Evolutionary conservation across 306 rosid species (phyloP), one percentile per base, ranked within the genome.

Genomic region (Prunus padus): DNA sequence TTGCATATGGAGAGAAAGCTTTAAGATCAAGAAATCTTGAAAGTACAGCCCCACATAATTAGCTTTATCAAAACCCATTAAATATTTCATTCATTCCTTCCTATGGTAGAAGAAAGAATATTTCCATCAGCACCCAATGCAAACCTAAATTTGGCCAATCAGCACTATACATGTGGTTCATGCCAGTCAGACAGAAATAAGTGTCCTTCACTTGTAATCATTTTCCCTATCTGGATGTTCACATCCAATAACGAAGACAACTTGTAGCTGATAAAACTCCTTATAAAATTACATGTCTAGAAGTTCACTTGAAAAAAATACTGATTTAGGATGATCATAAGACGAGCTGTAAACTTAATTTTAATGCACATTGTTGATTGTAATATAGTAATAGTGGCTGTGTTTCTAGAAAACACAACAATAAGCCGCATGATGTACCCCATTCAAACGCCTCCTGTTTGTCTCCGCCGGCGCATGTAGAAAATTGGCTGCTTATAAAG

Each of bases 321-420:
- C 2, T 0, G 20, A 28, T 6, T 0, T 57, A 0, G 3, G 18
- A 22, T 61, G 44, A 30, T 0, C 4, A 62, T 62, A 12, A 8
- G 11, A 8, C 0, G 13, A 62, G 13, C 2, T 8, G 6, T 30
- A 62, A 1, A 62, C 1, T 62, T 13, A 13, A 11, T 11, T 11
- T 5, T 12, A 11, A 7, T 3, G 4, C 12, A 55, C 25, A 42
- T 1, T 3, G 28, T 44, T 67, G n/a, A 68, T 68, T 33, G 40
- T 49, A 13, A 11, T 30, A 15, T 42, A 33, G 82, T 80, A 71
- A n/a, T 67, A 70, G 78, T 79, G 71, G 71, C 72, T 59, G 75
- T 71, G 40, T 72, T n/a, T 20, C 57, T 71, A 63, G 82, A 83
- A 77, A 81, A 81, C 75, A 66, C 67, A 81, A 69, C 84, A 82